A percentile compares a stretch with the other conserved stretches of the same genome.
Conservation (phyloP, 345 rosid species). For the Linum usitatissimum region DNA sequence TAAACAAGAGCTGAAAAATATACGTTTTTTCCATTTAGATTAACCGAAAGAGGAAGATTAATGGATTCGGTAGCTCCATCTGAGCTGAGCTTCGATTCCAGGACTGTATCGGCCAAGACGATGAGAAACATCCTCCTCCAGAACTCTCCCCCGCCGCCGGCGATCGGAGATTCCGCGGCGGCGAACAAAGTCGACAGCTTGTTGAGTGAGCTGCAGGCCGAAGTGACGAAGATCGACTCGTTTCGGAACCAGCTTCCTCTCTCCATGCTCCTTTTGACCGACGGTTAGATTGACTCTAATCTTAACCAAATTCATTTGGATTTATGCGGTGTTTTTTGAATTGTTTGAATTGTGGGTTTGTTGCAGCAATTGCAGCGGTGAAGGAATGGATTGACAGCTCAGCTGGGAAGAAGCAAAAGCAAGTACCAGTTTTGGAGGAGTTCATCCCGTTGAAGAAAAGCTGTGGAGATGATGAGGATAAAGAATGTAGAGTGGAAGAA, state of each 20-base stretch:
- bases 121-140: slow-evolving; percentile 42
- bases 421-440: slow-evolving; percentile 52
- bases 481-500: slow-evolving; percentile 15
- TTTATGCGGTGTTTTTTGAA: neutral
- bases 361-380: slow-evolving; percentile 54
- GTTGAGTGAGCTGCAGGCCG: slow-evolving; percentile 54
- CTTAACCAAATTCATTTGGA: neutral
- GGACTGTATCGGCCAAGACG: slow-evolving; percentile 25
- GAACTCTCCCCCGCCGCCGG: slow-evolving; percentile 22
- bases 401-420: slow-evolving; percentile 16
- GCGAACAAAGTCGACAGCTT: slow-evolving; percentile 43
- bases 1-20: neutral
- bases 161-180: slow-evolving; percentile 28
- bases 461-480: slow-evolving; percentile 11
- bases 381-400: slow-evolving; percentile 37
- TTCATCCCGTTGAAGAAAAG: slow-evolving; percentile 52
- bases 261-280: slow-evolving; percentile 59
- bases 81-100: slow-evolving; percentile 64
- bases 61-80: slow-evolving; percentile 47
- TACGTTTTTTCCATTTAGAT: neutral
- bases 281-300: slow-evolving; percentile 37
- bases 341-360: neutral
- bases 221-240: slow-evolving; percentile 65
- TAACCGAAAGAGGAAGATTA: neutral
- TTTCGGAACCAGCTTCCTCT: slow-evolving; percentile 81